These are phyloP conservation scores for Ustilago curta DNA, from an alignment of 1,284 basidiomycete species.

Conservation along the genomic window DNA sequence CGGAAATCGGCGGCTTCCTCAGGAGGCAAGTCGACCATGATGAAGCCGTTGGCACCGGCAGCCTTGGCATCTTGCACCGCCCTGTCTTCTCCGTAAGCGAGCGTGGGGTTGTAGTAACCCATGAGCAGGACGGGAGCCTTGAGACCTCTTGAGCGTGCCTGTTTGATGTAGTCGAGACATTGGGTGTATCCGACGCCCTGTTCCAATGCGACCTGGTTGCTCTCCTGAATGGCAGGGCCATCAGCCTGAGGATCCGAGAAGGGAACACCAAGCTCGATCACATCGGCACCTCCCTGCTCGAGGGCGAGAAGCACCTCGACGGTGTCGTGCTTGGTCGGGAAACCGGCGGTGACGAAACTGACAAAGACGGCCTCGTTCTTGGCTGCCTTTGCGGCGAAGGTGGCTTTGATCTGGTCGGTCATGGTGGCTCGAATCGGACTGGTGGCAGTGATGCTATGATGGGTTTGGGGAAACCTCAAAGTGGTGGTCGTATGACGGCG, in stretches of 20 bases:
- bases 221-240: conserved; percentile 85
- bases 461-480: background rate
- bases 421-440: conserved; percentile 27
- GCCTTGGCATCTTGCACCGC: conserved; percentile 87
- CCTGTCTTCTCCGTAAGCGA: conserved; percentile 94
- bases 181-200: conserved; percentile 63
- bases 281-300: conserved; percentile 90
- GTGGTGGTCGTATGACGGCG: conserved; percentile 7
- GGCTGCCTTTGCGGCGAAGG: conserved; percentile 58
- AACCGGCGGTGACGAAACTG: conserved; percentile 67
- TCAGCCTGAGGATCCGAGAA: conserved; percentile 98
- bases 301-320: conserved; percentile 89
- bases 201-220: conserved; percentile 74
- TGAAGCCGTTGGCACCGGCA: conserved; percentile 96
- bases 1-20: conserved; percentile 94
- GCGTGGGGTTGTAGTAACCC: conserved; percentile 82
- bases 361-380: conserved; percentile 68
- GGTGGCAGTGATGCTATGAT: background rate
- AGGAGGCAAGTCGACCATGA: conserved; percentile 96
- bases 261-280: conserved; percentile 93
- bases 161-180: conserved; percentile 78
- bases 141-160: conserved; percentile 84
- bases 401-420: conserved; percentile 62
- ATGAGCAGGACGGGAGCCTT: conserved; percentile 90
- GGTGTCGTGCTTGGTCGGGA: conserved; percentile 74